Conservation (phyloP, 257 asterid species). For the Cordia subcordata region DNA sequence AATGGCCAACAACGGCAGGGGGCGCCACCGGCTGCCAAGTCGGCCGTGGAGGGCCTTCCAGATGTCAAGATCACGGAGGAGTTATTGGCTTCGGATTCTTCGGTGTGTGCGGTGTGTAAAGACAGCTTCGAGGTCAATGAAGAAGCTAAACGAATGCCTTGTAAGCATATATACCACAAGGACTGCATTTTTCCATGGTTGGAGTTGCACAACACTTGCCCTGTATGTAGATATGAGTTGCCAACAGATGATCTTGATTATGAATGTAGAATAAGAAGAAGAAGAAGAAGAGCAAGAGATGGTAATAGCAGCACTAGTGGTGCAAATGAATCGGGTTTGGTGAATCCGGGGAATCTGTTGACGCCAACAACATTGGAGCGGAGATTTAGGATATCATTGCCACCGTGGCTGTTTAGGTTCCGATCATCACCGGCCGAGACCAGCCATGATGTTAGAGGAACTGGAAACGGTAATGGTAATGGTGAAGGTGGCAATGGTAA, state of each 20-base stretch:
- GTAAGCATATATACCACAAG: constrained; percentile 82
- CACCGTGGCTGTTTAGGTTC: constrained; percentile 57
- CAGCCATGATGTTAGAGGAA: constrained; percentile 43
- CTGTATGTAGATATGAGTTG: constrained; percentile 79
- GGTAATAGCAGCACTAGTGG: constrained; percentile 10
- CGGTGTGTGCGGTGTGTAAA: constrained; percentile 84
- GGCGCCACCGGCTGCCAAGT: constrained; percentile 81
- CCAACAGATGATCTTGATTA: constrained; percentile 90
- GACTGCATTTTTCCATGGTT: constrained; percentile 90
- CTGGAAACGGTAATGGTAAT: constrained; percentile 32
- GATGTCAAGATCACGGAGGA: constrained; percentile 44
- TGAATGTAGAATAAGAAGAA: constrained; percentile 45
- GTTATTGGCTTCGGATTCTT: constrained; percentile 53
- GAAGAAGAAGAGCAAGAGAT: constrained; percentile 4
- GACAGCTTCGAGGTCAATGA: constrained; percentile 63
- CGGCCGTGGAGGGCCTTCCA: constrained; percentile 66
- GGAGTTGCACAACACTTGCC: constrained; percentile 89
- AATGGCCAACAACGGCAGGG: constrained; percentile 85
- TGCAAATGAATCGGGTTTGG: constrained; percentile 22
- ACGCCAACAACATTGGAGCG: constrained; percentile 55
- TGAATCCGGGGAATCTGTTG: constrained; percentile 32
- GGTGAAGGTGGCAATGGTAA: constrained; percentile 25
- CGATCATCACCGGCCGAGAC: constrained; percentile 65
- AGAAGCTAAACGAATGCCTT: constrained; percentile 73
- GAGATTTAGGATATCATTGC: constrained; percentile 65